Evolutionary conservation across 2,329 filamentous ascomycete species (phyloP).

Genomic region (Apiospora kogelbergensis): DNA sequence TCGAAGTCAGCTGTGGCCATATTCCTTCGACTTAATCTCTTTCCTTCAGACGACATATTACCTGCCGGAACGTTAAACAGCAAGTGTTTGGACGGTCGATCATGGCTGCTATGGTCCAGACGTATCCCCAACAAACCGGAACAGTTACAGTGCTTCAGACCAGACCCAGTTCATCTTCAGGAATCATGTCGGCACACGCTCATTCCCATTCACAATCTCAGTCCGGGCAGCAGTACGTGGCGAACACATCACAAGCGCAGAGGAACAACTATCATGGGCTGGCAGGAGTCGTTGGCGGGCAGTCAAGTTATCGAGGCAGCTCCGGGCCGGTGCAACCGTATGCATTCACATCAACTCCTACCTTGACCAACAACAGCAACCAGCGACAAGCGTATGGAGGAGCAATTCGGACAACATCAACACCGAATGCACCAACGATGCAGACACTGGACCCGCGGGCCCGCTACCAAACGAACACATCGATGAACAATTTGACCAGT

Average conservation of each 20-base stretch:
- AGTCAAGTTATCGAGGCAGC: conserved; percentile 54
- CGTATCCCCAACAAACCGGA: conserved; percentile 73
- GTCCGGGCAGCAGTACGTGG: conserved; percentile 47
- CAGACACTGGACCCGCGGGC: conserved; percentile 39
- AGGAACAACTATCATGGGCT: conserved; percentile 52
- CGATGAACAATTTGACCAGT: conserved; percentile 20
- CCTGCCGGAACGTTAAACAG: neutral
- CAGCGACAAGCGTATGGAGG: conserved; percentile 52
- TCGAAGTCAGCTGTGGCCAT: neutral
- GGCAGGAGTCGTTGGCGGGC: conserved; percentile 37
- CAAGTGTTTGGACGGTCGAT: conserved; percentile 33
- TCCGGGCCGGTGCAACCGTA: conserved; percentile 70
- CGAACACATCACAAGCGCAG: conserved; percentile 42
- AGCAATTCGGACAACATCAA: conserved; percentile 48
- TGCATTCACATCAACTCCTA: conserved; percentile 72
- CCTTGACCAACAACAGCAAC: conserved; percentile 51
- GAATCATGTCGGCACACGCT: conserved; percentile 51
- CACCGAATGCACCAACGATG: conserved; percentile 42
- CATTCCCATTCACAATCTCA: conserved; percentile 33
- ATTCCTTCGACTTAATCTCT: neutral
- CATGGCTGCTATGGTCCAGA: conserved; percentile 86
- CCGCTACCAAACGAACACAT: conserved; percentile 33
- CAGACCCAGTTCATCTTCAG: conserved; percentile 64
- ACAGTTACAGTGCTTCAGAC: conserved; percentile 76
- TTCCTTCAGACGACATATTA: neutral